Conservation (phyloP, 2,329 filamentous ascomycete genomes). For the Lachnellula arida region DNA sequence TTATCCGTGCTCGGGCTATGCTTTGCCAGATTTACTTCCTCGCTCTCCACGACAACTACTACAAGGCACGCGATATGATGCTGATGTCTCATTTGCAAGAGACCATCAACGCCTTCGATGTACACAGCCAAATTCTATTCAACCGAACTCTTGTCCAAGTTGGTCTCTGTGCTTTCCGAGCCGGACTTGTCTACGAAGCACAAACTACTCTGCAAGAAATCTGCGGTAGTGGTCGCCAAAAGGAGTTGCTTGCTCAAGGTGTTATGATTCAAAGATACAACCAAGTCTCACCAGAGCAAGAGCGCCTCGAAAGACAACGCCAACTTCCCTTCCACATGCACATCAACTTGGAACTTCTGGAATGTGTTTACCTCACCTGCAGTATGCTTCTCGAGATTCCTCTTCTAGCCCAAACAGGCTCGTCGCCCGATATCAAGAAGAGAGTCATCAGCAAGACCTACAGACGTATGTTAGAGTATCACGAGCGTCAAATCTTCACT, state of each 20-base stretch:
- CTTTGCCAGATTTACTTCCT: conserved; percentile 98
- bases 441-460: conserved; percentile 99
- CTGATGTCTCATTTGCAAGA: conserved; percentile 99
- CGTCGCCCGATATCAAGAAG: conserved; percentile 95
- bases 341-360: conserved; percentile 97
- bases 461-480: conserved; percentile 98
- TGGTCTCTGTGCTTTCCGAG: conserved; percentile 95
- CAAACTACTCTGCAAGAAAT: conserved; percentile 98
- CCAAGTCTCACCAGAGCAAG: conserved; percentile 95
- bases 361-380: conserved; percentile 97
- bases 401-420: conserved; percentile 92
- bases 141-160: conserved; percentile 98
- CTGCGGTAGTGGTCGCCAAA: conserved; percentile 93
- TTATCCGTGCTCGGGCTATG: conserved; percentile 94
- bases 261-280: conserved; percentile 97
- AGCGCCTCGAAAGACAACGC: conserved; percentile 92
- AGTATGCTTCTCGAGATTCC: conserved; percentile 99
- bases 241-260: conserved; percentile 95
- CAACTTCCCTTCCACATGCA: conserved; percentile 99
- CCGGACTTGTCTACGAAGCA: conserved; percentile 92
- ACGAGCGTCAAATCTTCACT: conserved; percentile 98
- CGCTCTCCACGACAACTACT: conserved; percentile 95
- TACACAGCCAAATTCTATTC: conserved; percentile 96
- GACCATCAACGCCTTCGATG: conserved; percentile 93
- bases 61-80: conserved; percentile 97